A percentile compares a stretch with the other conserved stretches of the same genome.
These are phyloP conservation scores for Dicorynia guianensis DNA, from an alignment of 306 rosid genomes.

Conservation along the genomic window DNA sequence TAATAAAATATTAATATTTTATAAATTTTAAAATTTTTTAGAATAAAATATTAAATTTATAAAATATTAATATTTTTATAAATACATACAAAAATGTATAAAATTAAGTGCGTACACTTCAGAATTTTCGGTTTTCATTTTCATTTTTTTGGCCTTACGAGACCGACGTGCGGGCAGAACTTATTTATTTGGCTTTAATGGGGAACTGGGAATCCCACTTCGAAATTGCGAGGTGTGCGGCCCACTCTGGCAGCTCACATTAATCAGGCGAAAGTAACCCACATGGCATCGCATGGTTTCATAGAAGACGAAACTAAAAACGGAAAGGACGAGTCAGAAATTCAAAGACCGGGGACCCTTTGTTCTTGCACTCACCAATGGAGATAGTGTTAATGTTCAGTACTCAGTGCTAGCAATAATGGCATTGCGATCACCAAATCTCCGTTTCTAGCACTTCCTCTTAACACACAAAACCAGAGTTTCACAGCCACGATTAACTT, in stretches of 20 bases:
- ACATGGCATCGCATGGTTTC: background rate
- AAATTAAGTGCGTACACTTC: too few species aligned
- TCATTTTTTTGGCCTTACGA: too few species aligned
- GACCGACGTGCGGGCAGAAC: too few species aligned
- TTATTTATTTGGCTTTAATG: too few species aligned
- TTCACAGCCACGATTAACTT: background rate
- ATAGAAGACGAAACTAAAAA: slow-evolving; percentile 7
- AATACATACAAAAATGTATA: too few species aligned
- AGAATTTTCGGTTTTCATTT: too few species aligned
- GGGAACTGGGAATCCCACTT: too few species aligned
- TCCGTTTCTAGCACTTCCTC: background rate
- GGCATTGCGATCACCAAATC: slow-evolving; percentile 7
- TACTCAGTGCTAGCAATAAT: background rate
- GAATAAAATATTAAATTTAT: too few species aligned
- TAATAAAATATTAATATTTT: too few species aligned
- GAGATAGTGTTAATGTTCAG: slow-evolving; percentile 23
- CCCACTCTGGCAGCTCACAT: background rate
- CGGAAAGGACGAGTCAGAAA: slow-evolving; percentile 24
- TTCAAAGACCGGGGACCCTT: background rate
- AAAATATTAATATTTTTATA: too few species aligned
- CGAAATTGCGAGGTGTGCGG: background rate
- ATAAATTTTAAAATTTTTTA: too few species aligned
- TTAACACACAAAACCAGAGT: background rate
- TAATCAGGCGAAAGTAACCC: background rate
- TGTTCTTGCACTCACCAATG: slow-evolving; percentile 14